phyloP scores from a whole-genome alignment of 345 rosid genomes.

The Durio zibethinus region DNA sequence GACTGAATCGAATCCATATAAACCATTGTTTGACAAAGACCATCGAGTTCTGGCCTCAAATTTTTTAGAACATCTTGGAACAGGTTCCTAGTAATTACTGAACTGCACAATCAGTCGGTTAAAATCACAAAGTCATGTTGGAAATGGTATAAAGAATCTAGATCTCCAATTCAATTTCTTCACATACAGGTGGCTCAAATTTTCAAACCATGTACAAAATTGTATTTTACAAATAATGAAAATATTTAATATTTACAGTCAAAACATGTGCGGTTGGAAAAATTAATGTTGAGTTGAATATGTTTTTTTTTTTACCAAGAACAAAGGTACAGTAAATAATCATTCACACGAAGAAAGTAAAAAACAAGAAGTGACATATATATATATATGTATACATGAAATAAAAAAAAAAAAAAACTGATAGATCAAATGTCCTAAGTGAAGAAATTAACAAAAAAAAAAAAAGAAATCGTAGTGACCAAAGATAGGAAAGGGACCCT shows the following conservation, averaged over 20 bases:
- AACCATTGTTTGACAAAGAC: no score
- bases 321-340: neutral
- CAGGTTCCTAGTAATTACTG: no score
- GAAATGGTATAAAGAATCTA: no score
- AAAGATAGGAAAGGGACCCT: slow-evolving; percentile 1
- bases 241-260: neutral
- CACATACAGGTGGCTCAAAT: no score
- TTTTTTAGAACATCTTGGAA: no score
- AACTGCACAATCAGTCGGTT: no score
- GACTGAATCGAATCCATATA: no score
- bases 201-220: no score
- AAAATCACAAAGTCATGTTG: no score
- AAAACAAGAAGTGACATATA: neutral
- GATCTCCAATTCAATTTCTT: no score
- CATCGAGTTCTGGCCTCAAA: neutral
- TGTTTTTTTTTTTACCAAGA: neutral
- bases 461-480: neutral
- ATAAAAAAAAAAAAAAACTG: neutral
- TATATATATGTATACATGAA: neutral
- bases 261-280: neutral
- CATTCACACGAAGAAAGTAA: neutral
- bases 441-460: neutral
- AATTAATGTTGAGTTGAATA: neutral
- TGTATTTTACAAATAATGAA: no score
- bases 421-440: neutral